A percentile compares a stretch with the other conserved stretches of the same genome.
Evolutionary conservation across 1,284 basidiomycete species (phyloP).

Genomic region (Ganoderma multipileum): DNA sequence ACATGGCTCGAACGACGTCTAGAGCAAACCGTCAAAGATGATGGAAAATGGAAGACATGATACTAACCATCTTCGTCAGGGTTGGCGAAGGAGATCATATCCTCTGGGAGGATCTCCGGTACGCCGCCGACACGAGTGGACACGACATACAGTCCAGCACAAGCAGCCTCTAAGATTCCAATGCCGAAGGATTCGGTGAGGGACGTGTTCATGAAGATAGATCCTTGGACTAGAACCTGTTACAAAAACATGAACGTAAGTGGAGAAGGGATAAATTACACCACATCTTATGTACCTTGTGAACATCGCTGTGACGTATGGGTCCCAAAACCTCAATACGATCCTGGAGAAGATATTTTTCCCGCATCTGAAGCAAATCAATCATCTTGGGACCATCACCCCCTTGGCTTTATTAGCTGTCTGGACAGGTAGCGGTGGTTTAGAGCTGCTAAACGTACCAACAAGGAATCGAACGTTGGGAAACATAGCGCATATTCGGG

Average conservation of each 20-base stretch:
- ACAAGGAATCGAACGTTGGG: conserved; percentile 90
- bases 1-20: conserved; percentile 89
- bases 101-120: conserved; percentile 92
- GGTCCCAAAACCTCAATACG: conserved; percentile 89
- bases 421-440: background rate
- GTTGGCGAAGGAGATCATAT: conserved; percentile 94
- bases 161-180: conserved; percentile 95
- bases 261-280: background rate
- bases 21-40: conserved; percentile 3
- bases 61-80: conserved; percentile 80
- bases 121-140: conserved; percentile 95
- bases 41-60: background rate
- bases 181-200: conserved; percentile 98
- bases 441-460: conserved; percentile 65
- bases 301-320: conserved; percentile 83
- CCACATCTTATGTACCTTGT: conserved; percentile 54
- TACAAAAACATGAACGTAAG: background rate
- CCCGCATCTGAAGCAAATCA: conserved; percentile 95
- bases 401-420: conserved; percentile 48
- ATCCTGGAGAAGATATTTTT: conserved; percentile 89
- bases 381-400: conserved; percentile 97
- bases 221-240: conserved; percentile 82
- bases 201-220: conserved; percentile 95
- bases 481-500: conserved; percentile 86
- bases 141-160: conserved; percentile 93